Percentiles rank a stretch among this genome's conserved stretches.
Evolutionary conservation across 2,329 filamentous ascomycete genomes (phyloP).

Genomic region (Arthrobotrys entomopaga): DNA sequence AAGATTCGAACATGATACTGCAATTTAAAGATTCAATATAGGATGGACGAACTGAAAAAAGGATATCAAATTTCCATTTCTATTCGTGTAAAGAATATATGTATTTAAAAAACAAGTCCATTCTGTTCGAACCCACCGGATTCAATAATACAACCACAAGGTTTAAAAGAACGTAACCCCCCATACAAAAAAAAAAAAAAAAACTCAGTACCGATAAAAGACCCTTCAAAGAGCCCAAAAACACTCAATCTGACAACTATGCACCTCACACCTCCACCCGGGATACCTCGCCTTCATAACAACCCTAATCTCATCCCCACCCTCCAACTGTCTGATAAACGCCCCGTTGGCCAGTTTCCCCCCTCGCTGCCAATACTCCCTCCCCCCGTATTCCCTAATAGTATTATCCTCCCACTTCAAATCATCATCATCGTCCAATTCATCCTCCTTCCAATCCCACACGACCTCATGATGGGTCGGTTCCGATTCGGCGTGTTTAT

Average conservation of each 20-base stretch:
- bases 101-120: too few relatives aligned
- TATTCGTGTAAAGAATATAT: too few relatives aligned
- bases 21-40: too few relatives aligned
- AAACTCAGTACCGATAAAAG: slow-evolving; percentile 5
- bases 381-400: neutral
- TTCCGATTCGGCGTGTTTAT: slow-evolving; percentile 24
- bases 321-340: slow-evolving; percentile 33
- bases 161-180: too few relatives aligned
- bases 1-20: too few relatives aligned
- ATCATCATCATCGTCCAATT: slow-evolving; percentile 18
- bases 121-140: too few relatives aligned
- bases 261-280: slow-evolving; percentile 55
- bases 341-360: slow-evolving; percentile 38
- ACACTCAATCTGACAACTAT: slow-evolving; percentile 54
- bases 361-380: slow-evolving; percentile 18
- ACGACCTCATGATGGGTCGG: slow-evolving; percentile 15
- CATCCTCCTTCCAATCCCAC: slow-evolving; percentile 42
- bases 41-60: too few relatives aligned
- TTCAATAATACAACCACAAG: too few relatives aligned
- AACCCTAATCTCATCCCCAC: slow-evolving; percentile 52
- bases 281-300: slow-evolving; percentile 52
- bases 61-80: too few relatives aligned
- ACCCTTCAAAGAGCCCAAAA: slow-evolving; percentile 53
- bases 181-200: slow-evolving; percentile 22
- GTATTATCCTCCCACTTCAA: slow-evolving; percentile 29